Base-by-base conservation (phyloP, 164 flowering plant genomes). In the Pachysandra terminalis region DNA sequence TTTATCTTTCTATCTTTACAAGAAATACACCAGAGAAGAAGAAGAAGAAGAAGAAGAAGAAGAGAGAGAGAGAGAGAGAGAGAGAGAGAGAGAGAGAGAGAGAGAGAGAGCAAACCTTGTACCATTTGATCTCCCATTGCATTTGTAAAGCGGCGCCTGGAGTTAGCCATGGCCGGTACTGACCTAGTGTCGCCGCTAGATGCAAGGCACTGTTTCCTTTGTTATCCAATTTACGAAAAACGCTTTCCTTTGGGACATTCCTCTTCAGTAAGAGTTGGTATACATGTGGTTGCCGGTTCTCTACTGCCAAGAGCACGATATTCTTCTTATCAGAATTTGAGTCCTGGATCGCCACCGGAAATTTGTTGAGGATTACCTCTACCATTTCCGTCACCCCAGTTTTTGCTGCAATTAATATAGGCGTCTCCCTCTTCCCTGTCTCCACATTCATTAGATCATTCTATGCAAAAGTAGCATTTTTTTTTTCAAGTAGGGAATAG, bases 81-180 rank as follows among this genome's bases (percentile, higher is more conserved):
- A 52, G 55, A 52, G 21, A 52, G 8, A 52, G 21, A 19, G 5
- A 17, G n/a, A 17, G 3, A 52, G 3, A 2, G 21, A 52, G 22
- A 52, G 55, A 52, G 21, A 52, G 21, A 19, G 21, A 1, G 22
- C 55, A 17, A 5, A 78, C 83, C 81, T 79, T 25, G 41, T 54
- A 79, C 84, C 84, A 81, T 69, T 72, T 78, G 59, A 72, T 54
- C 67, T 81, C 79, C 76, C 79, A 78, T 49, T 73, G 79, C 81
- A 81, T 76, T 28, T 78, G 78, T 24, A 78, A 23, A 0, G 83
- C 79, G 24, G 75, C 69, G 0, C 80, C 81, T 9, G 79, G 75
- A 41, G 73, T 75, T 3, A 24, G 77, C 83, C 84, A 74, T 19
- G 82, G 84, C 26, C 26, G 57, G 28, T 76, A 5, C 8, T 64